phyloP scores from a whole-genome alignment of 768 basidiomycete species.

The Pleurotus ostreatus region DNA sequence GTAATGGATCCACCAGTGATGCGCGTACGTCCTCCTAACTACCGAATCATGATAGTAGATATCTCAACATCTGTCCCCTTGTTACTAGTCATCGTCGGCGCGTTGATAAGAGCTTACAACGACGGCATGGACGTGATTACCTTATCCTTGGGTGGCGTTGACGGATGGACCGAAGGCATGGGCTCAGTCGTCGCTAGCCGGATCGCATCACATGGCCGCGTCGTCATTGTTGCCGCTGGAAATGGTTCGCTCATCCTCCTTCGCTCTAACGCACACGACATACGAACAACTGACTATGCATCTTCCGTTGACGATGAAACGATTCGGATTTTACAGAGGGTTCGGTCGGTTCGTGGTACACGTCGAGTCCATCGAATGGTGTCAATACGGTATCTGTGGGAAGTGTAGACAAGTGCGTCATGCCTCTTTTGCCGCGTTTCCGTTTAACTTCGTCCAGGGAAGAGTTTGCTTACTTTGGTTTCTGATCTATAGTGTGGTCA shows the following conservation, averaged over 20 bases:
- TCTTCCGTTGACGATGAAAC: no score
- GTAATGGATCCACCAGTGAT: constrained; percentile 31
- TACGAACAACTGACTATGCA: no score
- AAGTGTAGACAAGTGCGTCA: constrained; percentile 24
- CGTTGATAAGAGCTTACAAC: constrained; percentile 28
- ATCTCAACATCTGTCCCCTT: neutral
- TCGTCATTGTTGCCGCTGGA: constrained; percentile 48
- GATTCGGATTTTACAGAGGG: constrained; percentile 18
- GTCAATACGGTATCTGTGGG: constrained; percentile 36
- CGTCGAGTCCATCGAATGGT: constrained; percentile 32
- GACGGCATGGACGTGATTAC: constrained; percentile 50
- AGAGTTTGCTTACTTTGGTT: neutral
- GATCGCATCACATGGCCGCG: constrained; percentile 39
- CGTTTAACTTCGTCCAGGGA: neutral
- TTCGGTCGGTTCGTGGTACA: constrained; percentile 41
- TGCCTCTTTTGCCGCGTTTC: neutral
- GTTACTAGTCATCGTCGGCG: constrained; percentile 30
- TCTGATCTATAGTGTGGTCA: constrained; percentile 35
- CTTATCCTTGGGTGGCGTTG: constrained; percentile 43
- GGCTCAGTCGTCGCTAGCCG: constrained; percentile 40
- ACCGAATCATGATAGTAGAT: no score
- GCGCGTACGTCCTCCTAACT: constrained; percentile 23
- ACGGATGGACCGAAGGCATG: constrained; percentile 44
- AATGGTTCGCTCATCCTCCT: constrained; percentile 14
- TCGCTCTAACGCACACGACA: neutral